Base-by-base conservation (phyloP, 1,139 yeast species). In the Diutina rugosa region DNA sequence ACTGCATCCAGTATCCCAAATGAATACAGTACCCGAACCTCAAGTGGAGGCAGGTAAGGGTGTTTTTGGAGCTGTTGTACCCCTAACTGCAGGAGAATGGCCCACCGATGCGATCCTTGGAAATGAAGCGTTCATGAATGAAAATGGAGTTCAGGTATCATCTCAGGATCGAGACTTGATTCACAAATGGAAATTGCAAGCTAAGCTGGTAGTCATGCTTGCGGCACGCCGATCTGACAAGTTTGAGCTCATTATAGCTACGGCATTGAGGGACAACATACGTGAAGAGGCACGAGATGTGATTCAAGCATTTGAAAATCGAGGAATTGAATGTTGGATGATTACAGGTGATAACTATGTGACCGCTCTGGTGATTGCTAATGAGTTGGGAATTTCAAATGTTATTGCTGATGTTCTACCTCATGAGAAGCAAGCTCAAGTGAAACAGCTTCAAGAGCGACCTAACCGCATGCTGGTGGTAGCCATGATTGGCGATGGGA, bases 321-420 rank as follows among this genome's bases (percentile, higher is more conserved):
- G 68, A 14, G 75, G 77, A 1, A 79, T 86, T 44, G 78, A 80
- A 28, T 80, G 87, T 56, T 87, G 88, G 85, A 85, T 85, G 86
- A 80, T 78, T 38, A 77, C 81, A 2, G 95, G 95, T 21, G 95
- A 87, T 64, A 85, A 86, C 63, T 72, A 67, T 54, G 65, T 75
- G 16, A 86, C 95, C 0, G 95, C 95, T 0, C 72, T 73, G 49
- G 84, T 89, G 0, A 83, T 87, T 41, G 95, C 87, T 0, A 63
- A 65, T 7, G 86, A 84, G 62, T 72, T 87, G 41, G 87, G 88
- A 0, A 84, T 87, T 30, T 73, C 72, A 2, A 74, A 80, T 57
- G 84, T 87, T n/a, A 74, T 86, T 53, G 85, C 90, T 29, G 89
- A 83, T 55, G 93, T 87, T 6, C 70, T 87, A 47, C 95, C 95